Base-by-base conservation (phyloP, 495 filamentous ascomycete genomes). In the Chaetomium tenue region DNA sequence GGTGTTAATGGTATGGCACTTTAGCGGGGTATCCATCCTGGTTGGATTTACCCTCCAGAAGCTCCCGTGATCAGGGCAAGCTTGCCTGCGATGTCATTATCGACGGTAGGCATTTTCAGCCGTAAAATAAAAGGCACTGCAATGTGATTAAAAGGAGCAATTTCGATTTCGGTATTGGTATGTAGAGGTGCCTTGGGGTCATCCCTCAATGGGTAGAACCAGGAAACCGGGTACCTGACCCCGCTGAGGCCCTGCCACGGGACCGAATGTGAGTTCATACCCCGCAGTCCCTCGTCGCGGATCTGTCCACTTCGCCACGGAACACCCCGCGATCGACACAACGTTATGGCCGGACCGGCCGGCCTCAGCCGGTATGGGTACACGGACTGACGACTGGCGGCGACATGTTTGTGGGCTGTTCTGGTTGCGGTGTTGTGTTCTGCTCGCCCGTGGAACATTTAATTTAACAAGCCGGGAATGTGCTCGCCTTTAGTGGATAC, bases 21-120 rank as follows among this genome's bases (percentile, higher is more conserved):
- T 20, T 40, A 4, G 54, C 15, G 54, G 40, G 16, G 40, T 9
- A 13, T n/a, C 5, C 5, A 39, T 33, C n/a, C 8, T 18, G 20
- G 12, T 46, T 46, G 33, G 3, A 63, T 75, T 66, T 80, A 87
- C 86, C 86, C 86, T 72, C 86, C 86, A 33, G 86, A 88, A 65
- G 86, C 86, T 23, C 86, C 86, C 4, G 86, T 89, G 64, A 89
- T 81, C 6, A 89, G 81, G 63, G 84, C 86, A 20, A 89, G 76
- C 51, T 83, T 82, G 65, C 85, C 86, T 22, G 69, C 74, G 60
- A 88, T 77, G 39, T 82, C 78, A 68, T 87, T 87, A 64, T 83
- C 73, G 26, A 76, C 60, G 50, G 44, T 53, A 2, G 70, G 25
- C 73, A 75, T 75, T 0, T 54, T 46, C 22, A 26, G 9, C 16